These are phyloP conservation scores for Eutrema yunnanense DNA, from an alignment of 345 rosid species.

Conservation along the genomic window DNA sequence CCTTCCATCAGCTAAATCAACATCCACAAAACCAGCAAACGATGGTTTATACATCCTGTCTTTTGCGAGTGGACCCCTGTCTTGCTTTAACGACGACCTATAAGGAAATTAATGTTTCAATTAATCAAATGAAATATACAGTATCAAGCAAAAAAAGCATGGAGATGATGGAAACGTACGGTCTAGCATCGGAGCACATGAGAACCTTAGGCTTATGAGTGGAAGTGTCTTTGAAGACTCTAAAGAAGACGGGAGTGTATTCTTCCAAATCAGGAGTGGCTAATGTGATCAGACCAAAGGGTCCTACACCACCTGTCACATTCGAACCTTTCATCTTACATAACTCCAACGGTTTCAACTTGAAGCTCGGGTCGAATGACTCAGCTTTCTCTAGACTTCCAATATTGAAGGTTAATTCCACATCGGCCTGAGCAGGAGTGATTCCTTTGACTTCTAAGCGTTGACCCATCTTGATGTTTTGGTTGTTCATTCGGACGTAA, in stretches of 20 bases:
- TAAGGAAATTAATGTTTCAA: neutral
- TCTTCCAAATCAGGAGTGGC: slow-evolving; percentile 63
- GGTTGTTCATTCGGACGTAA: slow-evolving; percentile 28
- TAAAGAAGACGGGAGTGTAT: slow-evolving; percentile 76
- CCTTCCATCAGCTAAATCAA: slow-evolving; percentile 45
- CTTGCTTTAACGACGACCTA: slow-evolving; percentile 43
- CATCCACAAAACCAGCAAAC: slow-evolving; percentile 73
- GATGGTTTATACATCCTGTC: slow-evolving; percentile 52
- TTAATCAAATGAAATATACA: neutral
- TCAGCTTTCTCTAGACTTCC: slow-evolving; percentile 54
- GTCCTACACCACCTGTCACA: slow-evolving; percentile 64
- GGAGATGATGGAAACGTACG: slow-evolving; percentile 29
- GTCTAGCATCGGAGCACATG: slow-evolving; percentile 77
- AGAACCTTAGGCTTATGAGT: slow-evolving; percentile 43
- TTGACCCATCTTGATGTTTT: slow-evolving; percentile 37
- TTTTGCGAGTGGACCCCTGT: neutral
- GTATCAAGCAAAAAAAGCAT: neutral
- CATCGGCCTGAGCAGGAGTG: slow-evolving; percentile 79
- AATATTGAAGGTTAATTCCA: slow-evolving; percentile 60
- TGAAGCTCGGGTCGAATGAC: slow-evolving; percentile 47
- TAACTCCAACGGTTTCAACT: slow-evolving; percentile 38
- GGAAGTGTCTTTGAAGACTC: slow-evolving; percentile 44
- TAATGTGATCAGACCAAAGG: slow-evolving; percentile 73
- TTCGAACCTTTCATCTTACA: slow-evolving; percentile 46
- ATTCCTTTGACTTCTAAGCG: slow-evolving; percentile 53